A percentile compares a stretch with the other conserved stretches of the same genome.
Conservation (phyloP, 2,329 filamentous ascomycete genomes). For the Aulographum hederae region DNA sequence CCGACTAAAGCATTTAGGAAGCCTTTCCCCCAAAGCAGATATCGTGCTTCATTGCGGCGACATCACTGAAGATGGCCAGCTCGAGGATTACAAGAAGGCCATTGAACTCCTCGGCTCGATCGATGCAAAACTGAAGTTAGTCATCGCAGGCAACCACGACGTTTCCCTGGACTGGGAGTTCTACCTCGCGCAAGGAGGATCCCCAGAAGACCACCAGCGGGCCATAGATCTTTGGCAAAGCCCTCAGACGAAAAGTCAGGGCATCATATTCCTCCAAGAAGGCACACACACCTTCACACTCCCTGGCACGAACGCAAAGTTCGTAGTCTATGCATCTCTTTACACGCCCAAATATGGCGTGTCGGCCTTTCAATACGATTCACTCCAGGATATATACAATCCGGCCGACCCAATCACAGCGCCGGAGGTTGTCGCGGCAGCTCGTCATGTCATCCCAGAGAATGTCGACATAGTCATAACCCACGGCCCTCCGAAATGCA, state of each 20-base stretch:
- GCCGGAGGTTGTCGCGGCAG: no score
- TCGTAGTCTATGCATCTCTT: constrained; percentile 15
- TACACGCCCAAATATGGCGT: constrained; percentile 14
- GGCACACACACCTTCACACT: constrained; percentile 13
- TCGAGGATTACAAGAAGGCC: constrained; percentile 12
- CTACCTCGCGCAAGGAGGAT: neutral
- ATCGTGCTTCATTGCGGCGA: constrained; percentile 23
- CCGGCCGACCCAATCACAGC: constrained; percentile 1
- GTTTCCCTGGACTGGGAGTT: constrained; percentile 7
- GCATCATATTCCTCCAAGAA: constrained; percentile 15
- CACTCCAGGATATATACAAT: constrained; percentile 9
- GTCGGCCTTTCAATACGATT: constrained; percentile 13
- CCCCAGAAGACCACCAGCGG: neutral
- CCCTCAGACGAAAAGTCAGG: constrained; percentile 3
- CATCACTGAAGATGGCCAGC: constrained; percentile 15
- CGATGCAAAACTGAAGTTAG: constrained; percentile 16
- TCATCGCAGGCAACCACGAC: constrained; percentile 21
- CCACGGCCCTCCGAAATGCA: constrained; percentile 17
- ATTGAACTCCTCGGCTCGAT: constrained; percentile 11
- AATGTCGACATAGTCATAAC: constrained; percentile 21
- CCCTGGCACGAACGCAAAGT: constrained; percentile 9
- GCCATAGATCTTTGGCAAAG: constrained; percentile 5
- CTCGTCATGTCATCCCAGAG: no score
- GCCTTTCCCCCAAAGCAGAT: constrained; percentile 8
- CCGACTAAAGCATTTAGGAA: neutral